Evolutionary conservation across 1,139 yeast species (phyloP), one percentile per base, ranked within the genome.

Genomic region (Maudiozyma humilis): DNA sequence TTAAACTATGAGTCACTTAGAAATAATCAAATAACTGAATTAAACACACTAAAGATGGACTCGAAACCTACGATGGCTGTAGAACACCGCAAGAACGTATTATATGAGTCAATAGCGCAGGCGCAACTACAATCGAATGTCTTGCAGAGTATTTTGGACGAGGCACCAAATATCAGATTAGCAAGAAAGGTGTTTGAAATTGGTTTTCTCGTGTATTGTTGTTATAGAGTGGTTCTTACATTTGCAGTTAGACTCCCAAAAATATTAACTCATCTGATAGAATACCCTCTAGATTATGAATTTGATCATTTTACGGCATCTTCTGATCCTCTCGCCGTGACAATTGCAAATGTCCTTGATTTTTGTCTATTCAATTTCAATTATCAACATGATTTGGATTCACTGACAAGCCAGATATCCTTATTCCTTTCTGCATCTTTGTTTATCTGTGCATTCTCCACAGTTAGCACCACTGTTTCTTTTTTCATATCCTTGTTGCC

Each of bases 391-490:
- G 70, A 71, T 39, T 70, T 78, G 43, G 76, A 76, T 13, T 78
- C 77, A 38, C 67, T 83, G 55, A 72, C 80, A 6, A 76, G 76
- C 45, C 84, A 78, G 55, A 71, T 83, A 40, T 79, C 88, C 27
- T 73, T 84, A 51, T 56, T 78, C 6, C 56, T 84, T 31, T 78
- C 89, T 1, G 81, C 86, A 2, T 70, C 78, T 30, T 68, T 85
- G 49, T 83, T 85, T 52, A 57, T 78, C 7, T 76, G 88, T 44
- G 79, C 88, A 3, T 71, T 84, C 50, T 75, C 81, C n/a, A 76
- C 77, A 48, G 85, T 79, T 1, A 54, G 73, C 38, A 65, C 70
- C 32, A 79, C 86, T 0, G 71, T 79, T 49, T 58, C 65, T 12
- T 62, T 61, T 32, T 44, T 65, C 10, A 44, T 59, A 19, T 57